These are phyloP conservation scores for Aspergillus udagawae DNA, from an alignment of 2,329 filamentous ascomycete species.

Conservation along the genomic window DNA sequence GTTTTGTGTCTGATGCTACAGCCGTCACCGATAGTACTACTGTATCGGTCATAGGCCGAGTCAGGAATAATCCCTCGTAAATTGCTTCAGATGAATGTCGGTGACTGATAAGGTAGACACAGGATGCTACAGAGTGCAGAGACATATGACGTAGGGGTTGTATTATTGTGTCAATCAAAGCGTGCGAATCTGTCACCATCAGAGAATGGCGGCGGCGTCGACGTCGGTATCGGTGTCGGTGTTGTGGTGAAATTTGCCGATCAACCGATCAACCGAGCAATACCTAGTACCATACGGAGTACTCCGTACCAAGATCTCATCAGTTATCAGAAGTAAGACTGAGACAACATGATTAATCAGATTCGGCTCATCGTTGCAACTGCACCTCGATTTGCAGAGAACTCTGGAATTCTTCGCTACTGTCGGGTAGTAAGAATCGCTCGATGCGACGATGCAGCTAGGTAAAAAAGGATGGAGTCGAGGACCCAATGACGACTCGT, in stretches of 20 bases:
- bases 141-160: conserved; percentile 4
- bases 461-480: neutral
- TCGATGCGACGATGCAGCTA: conserved; percentile 8
- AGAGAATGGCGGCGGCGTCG: conserved; percentile 9
- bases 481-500: conserved; percentile 18
- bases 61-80: neutral
- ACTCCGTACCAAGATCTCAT: neutral
- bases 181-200: conserved; percentile 11
- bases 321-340: neutral
- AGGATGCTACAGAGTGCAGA: too few species aligned
- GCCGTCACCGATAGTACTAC: neutral
- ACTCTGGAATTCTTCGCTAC: neutral
- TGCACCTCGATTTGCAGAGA: neutral
- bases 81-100: neutral
- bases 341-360: neutral
- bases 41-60: neutral
- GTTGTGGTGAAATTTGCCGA: neutral
- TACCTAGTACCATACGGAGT: neutral
- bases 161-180: neutral
- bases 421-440: neutral
- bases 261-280: neutral
- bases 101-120: neutral
- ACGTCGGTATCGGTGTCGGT: neutral
- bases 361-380: neutral
- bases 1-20: neutral